Evolutionary conservation across 352 stramenopile species (phyloP).

Genomic region (Phytophthora syringae): DNA sequence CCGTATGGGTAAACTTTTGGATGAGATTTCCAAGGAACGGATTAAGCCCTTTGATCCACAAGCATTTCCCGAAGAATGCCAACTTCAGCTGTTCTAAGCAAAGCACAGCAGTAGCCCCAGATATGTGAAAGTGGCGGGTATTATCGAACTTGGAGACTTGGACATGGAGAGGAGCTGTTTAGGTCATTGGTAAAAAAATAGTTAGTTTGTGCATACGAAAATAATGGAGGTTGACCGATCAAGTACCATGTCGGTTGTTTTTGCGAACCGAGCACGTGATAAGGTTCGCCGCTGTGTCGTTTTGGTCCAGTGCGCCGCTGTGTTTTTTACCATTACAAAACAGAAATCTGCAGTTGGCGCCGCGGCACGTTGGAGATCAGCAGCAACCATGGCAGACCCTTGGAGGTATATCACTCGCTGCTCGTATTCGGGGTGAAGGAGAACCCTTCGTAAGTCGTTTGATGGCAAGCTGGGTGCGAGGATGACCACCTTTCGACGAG

Average conservation of each 20-base stretch:
- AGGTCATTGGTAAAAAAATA: neutral
- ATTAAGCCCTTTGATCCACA: conserved; percentile 75
- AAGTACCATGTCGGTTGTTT: conserved; percentile 68
- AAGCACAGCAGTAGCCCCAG: conserved; percentile 68
- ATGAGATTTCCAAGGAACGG: conserved; percentile 83
- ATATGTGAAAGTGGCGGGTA: conserved; percentile 74
- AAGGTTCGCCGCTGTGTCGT: conserved; percentile 76
- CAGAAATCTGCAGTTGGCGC: conserved; percentile 60
- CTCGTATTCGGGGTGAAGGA: conserved; percentile 79
- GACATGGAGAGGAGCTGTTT: conserved; percentile 65
- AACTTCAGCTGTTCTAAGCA: conserved; percentile 82
- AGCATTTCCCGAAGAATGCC: conserved; percentile 73
- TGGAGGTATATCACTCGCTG: conserved; percentile 80
- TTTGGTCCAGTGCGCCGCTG: conserved; percentile 56
- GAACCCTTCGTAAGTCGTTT: conserved; percentile 59
- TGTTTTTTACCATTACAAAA: conserved; percentile 85
- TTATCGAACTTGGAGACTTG: conserved; percentile 85
- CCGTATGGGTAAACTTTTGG: conserved; percentile 50
- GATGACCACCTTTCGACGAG: conserved; percentile 74
- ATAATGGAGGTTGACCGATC: no score
- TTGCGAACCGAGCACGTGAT: conserved; percentile 82
- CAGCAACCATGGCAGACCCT: conserved; percentile 75
- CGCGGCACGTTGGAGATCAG: conserved; percentile 68
- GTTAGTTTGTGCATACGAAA: neutral
- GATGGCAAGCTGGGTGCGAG: conserved; percentile 65